Evolutionary conservation across 73 alveolate species (phyloP).

Genomic region (Stentor coeruleus): DNA sequence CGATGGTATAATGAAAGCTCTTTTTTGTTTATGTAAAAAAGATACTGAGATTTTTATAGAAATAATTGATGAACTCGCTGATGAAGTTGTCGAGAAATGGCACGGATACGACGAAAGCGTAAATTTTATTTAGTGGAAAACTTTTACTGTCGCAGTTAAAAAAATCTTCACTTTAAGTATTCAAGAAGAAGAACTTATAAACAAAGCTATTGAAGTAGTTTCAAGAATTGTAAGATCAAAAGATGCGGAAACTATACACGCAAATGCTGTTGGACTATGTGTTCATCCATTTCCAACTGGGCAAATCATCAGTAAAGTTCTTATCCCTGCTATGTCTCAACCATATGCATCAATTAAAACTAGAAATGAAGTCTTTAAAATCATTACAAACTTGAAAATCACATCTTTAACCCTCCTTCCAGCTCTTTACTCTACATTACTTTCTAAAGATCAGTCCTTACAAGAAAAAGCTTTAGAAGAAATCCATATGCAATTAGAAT

Average conservation of each 20-base stretch:
- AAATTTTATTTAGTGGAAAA: constrained; percentile 6
- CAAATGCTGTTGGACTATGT: neutral
- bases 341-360: neutral
- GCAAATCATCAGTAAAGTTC: neutral
- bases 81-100: neutral
- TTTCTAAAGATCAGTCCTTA: neutral
- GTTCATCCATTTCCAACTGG: neutral
- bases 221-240: neutral
- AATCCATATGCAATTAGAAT: neutral
- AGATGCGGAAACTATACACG: neutral
- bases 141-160: neutral
- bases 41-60: neutral
- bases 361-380: neutral
- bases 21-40: neutral
- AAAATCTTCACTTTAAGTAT: neutral
- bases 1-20: neutral
- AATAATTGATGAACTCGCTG: neutral
- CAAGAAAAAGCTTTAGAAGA: neutral
- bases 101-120: constrained; percentile 1
- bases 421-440: neutral
- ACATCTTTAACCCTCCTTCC: neutral
- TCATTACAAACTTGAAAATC: neutral
- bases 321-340: neutral
- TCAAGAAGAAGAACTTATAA: neutral
- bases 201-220: neutral